A percentile compares a stretch with the other conserved stretches of the same genome.
Conservation (phyloP, 225 moss, liverwort and hornwort genomes). For the Pseudisothecium myosuroides region DNA sequence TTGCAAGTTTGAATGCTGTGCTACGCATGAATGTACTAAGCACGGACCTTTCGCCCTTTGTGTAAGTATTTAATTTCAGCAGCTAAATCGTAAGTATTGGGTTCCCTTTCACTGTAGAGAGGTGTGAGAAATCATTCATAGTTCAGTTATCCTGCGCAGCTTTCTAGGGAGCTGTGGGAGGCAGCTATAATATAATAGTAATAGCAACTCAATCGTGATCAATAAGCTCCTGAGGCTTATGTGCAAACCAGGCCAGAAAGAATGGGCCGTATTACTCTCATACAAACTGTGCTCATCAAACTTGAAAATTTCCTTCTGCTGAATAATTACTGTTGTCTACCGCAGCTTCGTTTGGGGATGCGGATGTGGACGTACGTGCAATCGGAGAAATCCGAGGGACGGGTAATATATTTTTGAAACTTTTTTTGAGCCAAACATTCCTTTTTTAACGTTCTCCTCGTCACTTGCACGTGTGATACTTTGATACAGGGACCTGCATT, state of each 20-base stretch:
- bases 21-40: background rate
- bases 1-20: background rate
- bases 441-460: background rate
- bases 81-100: background rate
- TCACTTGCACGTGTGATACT: background rate
- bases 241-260: background rate
- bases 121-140: background rate
- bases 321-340: background rate
- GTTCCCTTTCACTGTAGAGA: background rate
- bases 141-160: background rate
- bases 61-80: background rate
- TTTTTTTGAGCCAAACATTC: background rate
- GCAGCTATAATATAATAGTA: background rate
- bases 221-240: background rate
- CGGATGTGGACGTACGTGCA: conserved; percentile 88
- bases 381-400: conserved; percentile 81
- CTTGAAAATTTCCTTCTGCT: background rate
- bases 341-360: conserved; percentile 86
- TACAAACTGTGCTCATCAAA: background rate
- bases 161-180: background rate
- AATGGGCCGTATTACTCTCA: background rate
- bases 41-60: background rate
- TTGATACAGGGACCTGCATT: background rate
- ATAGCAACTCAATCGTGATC: background rate
- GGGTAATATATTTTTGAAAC: conserved; percentile 34